Evolutionary conservation across 2,329 filamentous ascomycete species (phyloP).

Genomic region (Colletotrichum sp.): DNA sequence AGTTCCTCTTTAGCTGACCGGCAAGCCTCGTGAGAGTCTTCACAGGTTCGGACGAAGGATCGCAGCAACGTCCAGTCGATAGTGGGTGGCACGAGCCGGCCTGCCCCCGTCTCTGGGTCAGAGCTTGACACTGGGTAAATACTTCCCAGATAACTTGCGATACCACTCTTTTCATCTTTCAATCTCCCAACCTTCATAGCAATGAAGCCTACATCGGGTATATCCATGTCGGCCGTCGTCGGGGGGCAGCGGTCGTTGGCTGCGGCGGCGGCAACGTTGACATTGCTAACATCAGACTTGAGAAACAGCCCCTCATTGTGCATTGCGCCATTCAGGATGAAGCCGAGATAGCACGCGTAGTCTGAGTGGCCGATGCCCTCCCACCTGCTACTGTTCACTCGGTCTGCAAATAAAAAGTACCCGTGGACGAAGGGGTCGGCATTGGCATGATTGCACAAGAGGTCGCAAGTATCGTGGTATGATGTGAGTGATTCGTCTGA

Average conservation of each 20-base stretch:
- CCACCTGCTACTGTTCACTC: background rate
- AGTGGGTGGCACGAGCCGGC: background rate
- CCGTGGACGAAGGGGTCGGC: rapidly evolving
- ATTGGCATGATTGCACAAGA: background rate
- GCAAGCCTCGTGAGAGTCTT: background rate
- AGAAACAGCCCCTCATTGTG: background rate
- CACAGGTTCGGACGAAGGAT: background rate
- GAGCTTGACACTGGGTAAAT: background rate
- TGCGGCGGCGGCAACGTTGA: rapidly evolving
- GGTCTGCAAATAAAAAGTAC: background rate
- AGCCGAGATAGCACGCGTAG: no score
- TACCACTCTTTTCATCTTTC: background rate
- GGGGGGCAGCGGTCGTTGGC: rapidly evolving
- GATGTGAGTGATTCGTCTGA: background rate
- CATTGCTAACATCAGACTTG: background rate
- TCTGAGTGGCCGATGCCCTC: background rate
- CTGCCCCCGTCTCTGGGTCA: background rate
- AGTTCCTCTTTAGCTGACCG: background rate
- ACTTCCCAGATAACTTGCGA: background rate
- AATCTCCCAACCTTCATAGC: background rate
- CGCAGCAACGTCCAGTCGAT: background rate
- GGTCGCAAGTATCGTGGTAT: background rate
- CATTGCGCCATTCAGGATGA: background rate
- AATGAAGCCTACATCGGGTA: background rate
- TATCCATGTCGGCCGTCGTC: background rate